A percentile compares a stretch with the other conserved stretches of the same genome.
These are phyloP conservation scores for Fusarium anguioides DNA, from an alignment of 2,329 filamentous ascomycete species.

Conservation along the genomic window DNA sequence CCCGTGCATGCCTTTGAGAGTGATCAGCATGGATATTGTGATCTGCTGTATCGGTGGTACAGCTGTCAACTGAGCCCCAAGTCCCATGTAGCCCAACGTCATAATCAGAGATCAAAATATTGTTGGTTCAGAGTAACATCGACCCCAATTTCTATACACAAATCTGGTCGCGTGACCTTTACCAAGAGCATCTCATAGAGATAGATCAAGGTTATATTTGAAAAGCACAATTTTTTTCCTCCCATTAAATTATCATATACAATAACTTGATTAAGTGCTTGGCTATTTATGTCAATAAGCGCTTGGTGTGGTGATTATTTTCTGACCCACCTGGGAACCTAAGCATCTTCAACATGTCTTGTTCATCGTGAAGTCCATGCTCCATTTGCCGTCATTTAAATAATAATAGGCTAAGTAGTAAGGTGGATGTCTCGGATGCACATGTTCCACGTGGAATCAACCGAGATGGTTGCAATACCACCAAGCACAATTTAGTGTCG, in stretches of 20 bases:
- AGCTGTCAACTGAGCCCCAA: constrained; percentile 22
- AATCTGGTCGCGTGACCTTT: constrained; percentile 14
- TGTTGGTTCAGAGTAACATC: constrained; percentile 10
- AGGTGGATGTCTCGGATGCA: constrained; percentile 24
- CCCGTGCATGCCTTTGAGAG: not conserved
- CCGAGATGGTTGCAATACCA: constrained; percentile 28
- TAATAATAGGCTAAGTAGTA: not conserved
- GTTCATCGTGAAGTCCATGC: not conserved
- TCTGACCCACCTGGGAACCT: too few species aligned
- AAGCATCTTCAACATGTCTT: too few species aligned
- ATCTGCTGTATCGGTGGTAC: constrained; percentile 10
- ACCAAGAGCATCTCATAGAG: too few species aligned
- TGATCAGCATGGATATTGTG: constrained; percentile 15
- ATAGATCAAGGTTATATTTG: too few species aligned
- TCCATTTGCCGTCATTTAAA: not conserved
- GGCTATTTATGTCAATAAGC: too few species aligned
- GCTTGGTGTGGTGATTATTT: too few species aligned
- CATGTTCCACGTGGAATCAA: constrained; percentile 36
- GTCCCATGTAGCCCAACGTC: constrained; percentile 14
- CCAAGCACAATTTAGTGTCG: constrained; percentile 8
- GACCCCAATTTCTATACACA: not conserved
- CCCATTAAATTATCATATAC: too few species aligned
- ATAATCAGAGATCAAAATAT: not conserved
- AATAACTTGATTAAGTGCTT: too few species aligned
- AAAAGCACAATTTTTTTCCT: too few species aligned